Evolutionary conservation across 2,329 filamentous ascomycete species (phyloP), one percentile per base, ranked within the genome.

Genomic region (Huntiella bhutanensis): DNA sequence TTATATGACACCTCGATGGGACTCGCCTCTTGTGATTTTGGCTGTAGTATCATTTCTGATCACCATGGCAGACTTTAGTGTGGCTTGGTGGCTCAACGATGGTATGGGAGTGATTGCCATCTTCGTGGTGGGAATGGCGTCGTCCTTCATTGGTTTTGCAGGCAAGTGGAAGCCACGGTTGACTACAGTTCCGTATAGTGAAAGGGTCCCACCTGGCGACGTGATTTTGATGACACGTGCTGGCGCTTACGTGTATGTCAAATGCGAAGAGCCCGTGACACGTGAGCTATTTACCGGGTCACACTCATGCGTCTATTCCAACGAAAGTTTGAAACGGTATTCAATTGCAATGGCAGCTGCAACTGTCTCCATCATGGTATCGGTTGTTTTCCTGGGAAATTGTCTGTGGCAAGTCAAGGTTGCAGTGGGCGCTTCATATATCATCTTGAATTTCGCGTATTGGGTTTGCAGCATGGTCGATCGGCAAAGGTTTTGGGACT

Each of bases 241-340:
- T 52, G 73, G 73, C 1, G 73, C 70, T 1, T 76, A 78, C 51
- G 56, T 79, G 2, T 59, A 76, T 5, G 60, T 79, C 12, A 62
- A 63, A 40, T 77, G 74, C 54, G 65, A 66, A 4, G 73, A 78
- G 55, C 67, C 74, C 28, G 68, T 78, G 1, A 70, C 73, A 1
- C 65, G 75, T 12, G 74, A 78, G 55, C 64, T 79, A 0, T 78
- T 77, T 57, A 67, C 65, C 0, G 72, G 72, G 12, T 75, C 70
- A 0, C 73, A 77, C 52, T 67, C 73, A 53, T 78, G 75, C 56
- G 55, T 66, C 22, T 78, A 77, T 53, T 60, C 64, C 17, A 65
- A 75, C 37, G 6, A 19, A n/a, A 58, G 58, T 3, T 62, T 58
- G 22, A 59, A 54, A n/a, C 53, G 54, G 1, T 74, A 76, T 55